These are phyloP conservation scores for Brassica nigra DNA, from an alignment of 345 rosid genomes.

Conservation along the genomic window DNA sequence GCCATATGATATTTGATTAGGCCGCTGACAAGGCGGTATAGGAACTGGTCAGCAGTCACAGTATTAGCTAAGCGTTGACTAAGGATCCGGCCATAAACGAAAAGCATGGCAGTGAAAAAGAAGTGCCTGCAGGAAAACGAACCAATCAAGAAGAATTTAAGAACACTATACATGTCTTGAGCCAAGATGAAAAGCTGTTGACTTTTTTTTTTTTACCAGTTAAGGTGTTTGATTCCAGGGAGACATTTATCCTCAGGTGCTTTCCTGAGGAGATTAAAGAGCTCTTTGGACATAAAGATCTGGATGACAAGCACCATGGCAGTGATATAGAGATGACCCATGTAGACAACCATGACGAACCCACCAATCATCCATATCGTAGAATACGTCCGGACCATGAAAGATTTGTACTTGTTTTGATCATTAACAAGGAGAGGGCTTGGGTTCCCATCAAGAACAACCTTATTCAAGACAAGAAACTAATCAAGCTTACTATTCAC, in stretches of 20 bases:
- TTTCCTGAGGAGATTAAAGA: constrained; percentile 85
- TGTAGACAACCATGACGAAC: constrained; percentile 74
- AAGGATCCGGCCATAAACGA: constrained; percentile 93
- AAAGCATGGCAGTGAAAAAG: constrained; percentile 96
- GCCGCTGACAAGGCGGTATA: constrained; percentile 73
- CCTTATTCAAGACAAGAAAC: neutral
- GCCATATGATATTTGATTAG: constrained; percentile 91
- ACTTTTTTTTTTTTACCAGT: constrained; percentile 52
- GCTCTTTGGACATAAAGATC: constrained; percentile 89
- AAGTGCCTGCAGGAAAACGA: constrained; percentile 65
- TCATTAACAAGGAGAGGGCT: constrained; percentile 65
- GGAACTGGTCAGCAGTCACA: constrained; percentile 74
- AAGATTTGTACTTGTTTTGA: constrained; percentile 72
- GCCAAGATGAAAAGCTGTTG: neutral
- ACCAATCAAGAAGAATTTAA: neutral
- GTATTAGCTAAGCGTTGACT: constrained; percentile 92
- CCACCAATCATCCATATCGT: constrained; percentile 94
- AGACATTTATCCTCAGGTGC: constrained; percentile 82
- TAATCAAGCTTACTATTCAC: neutral
- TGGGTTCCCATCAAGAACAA: constrained; percentile 56
- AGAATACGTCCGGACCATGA: constrained; percentile 76
- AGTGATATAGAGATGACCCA: constrained; percentile 97
- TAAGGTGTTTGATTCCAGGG: constrained; percentile 82
- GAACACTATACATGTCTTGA: neutral
- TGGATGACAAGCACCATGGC: constrained; percentile 97